Conservation (phyloP, 768 basidiomycete genomes). For the Asterophora lycoperdoides region DNA sequence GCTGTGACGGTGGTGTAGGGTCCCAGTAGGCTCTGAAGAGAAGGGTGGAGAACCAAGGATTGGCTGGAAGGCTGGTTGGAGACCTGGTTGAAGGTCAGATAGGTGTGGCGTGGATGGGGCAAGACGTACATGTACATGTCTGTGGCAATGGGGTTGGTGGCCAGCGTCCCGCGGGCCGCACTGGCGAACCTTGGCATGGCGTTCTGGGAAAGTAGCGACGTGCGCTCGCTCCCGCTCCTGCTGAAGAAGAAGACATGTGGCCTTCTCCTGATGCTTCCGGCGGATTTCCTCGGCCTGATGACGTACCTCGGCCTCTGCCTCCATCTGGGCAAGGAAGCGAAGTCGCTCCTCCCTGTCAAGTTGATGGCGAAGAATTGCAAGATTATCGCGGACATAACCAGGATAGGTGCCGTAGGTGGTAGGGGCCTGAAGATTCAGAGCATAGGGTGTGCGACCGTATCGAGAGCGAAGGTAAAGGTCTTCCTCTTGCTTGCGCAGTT, state of each 20-base stretch:
- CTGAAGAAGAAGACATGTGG: constrained; percentile 1
- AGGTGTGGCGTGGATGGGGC: not conserved
- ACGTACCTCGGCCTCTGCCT: constrained; percentile 7
- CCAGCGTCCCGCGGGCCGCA: not conserved
- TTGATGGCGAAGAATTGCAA: constrained; percentile 9
- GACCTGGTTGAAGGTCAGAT: constrained; percentile 1
- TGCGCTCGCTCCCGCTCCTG: constrained; percentile 3
- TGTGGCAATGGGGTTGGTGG: not conserved
- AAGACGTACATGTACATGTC: constrained; percentile 8
- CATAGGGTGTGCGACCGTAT: constrained; percentile 1
- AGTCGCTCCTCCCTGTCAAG: constrained; percentile 13
- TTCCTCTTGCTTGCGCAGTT: constrained; percentile 15
- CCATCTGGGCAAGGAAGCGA: not conserved
- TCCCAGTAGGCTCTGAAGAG: not conserved
- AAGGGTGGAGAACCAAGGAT: not conserved
- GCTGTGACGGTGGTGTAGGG: not conserved
- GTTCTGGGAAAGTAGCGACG: not conserved
- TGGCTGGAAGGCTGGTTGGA: not conserved
- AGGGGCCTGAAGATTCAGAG: not conserved
- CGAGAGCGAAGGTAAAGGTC: constrained; percentile 2
- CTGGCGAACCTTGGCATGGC: not conserved
- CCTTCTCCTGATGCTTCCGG: constrained; percentile 3
- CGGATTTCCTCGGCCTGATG: constrained; percentile 2
- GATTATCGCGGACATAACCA: constrained; percentile 6
- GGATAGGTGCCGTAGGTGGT: not conserved